A percentile compares a stretch with the other conserved stretches of the same genome.
Conservation (phyloP, 2,329 filamentous ascomycete genomes). For the Aureobasidium sp. region DNA sequence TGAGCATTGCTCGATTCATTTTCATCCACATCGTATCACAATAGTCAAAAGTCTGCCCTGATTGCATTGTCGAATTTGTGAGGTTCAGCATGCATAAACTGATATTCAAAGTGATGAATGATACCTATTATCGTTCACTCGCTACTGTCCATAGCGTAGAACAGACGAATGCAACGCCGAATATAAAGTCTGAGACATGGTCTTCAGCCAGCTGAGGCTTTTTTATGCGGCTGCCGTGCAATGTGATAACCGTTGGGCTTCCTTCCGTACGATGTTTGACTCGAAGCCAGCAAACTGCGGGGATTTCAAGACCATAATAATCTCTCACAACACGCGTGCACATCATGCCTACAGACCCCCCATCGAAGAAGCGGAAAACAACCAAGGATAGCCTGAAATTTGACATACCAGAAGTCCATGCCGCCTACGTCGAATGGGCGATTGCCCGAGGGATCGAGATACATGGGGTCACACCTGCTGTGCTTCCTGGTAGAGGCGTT, state of each 20-base stretch:
- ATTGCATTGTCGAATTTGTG: neutral
- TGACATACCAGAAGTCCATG: conserved; percentile 29
- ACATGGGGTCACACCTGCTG: conserved; percentile 58
- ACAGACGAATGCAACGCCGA: neutral
- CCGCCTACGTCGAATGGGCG: conserved; percentile 63
- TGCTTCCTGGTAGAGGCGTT: conserved; percentile 65
- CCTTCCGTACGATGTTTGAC: too few species aligned
- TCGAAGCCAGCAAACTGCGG: neutral
- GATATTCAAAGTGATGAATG: neutral
- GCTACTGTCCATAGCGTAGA: neutral
- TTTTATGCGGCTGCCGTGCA: neutral
- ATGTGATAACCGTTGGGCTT: conserved; percentile 7
- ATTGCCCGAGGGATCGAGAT: conserved; percentile 56
- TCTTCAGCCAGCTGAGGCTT: neutral
- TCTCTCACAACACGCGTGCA: neutral
- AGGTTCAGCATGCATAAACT: neutral
- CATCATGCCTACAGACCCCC: neutral
- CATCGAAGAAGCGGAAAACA: conserved; percentile 1
- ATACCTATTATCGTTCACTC: neutral
- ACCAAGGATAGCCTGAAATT: neutral
- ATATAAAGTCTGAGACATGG: neutral
- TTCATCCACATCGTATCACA: neutral
- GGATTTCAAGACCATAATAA: neutral
- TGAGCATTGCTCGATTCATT: neutral
- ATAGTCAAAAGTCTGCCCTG: neutral